Conservation (phyloP, 1,284 basidiomycete genomes). For the Vanrija humicola region DNA sequence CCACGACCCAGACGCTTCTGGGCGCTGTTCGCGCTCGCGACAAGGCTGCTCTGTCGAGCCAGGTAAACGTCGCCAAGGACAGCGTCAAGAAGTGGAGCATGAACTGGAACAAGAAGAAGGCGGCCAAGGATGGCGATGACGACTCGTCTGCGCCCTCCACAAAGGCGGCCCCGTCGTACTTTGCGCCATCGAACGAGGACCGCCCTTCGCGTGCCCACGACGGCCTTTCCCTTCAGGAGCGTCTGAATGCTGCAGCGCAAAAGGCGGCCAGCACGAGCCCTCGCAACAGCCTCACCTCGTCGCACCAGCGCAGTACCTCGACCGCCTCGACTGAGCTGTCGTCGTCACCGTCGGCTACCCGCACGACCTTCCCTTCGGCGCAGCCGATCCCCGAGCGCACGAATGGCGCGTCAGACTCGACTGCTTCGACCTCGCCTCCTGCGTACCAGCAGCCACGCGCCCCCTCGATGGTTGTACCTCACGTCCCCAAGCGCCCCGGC, state of each 20-base stretch:
- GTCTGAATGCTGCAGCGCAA: conserved; percentile 35
- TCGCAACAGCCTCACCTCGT: neutral
- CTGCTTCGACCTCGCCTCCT: too few species aligned
- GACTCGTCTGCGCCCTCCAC: neutral
- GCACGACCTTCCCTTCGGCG: too few species aligned
- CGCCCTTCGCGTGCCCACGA: neutral
- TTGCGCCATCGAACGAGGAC: conserved; percentile 32
- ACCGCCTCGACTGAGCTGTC: neutral
- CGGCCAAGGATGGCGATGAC: conserved; percentile 11
- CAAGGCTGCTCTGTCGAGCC: conserved; percentile 73
- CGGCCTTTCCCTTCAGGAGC: conserved; percentile 27
- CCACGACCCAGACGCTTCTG: conserved; percentile 40
- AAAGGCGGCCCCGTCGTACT: conserved; percentile 15
- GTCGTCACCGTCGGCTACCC: conserved; percentile 8
- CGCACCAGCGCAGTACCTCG: neutral
- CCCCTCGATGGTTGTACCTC: conserved; percentile 39
- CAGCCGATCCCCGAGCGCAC: too few species aligned
- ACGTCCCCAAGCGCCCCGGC: conserved; percentile 42
- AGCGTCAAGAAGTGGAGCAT: conserved; percentile 82
- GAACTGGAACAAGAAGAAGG: conserved; percentile 54
- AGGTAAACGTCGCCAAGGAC: conserved; percentile 62
- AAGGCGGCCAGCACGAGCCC: neutral
- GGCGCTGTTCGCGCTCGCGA: conserved; percentile 63
- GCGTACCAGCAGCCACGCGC: too few species aligned
- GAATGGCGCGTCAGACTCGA: neutral